Conservation (phyloP, 2,329 filamentous ascomycete species). For the Botrytis hyacinthi region DNA sequence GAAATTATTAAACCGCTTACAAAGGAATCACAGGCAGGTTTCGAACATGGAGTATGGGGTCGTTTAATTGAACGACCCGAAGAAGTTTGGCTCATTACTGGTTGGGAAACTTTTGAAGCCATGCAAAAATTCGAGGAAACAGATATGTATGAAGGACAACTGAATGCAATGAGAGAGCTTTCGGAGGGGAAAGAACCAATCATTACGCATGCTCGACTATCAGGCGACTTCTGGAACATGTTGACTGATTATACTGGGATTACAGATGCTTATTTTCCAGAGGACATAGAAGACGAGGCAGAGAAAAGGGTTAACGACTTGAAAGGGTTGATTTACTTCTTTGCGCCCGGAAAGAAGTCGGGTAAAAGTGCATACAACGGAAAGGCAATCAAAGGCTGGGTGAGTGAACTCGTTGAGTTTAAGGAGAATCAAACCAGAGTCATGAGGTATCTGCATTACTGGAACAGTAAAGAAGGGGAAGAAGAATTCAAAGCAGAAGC, state of each 20-base stretch:
- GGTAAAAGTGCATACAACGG: slow-evolving; percentile 1
- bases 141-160: not conserved
- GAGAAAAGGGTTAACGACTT: not conserved
- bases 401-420: not conserved
- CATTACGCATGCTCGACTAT: not conserved
- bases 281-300: not conserved
- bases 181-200: not conserved
- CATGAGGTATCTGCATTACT: slow-evolving; percentile 1
- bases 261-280: not conserved
- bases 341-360: not conserved
- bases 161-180: not conserved
- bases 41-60: not conserved
- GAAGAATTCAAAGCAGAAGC: not conserved
- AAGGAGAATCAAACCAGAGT: not conserved
- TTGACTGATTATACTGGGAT: not conserved
- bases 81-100: not conserved
- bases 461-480: not conserved
- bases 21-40: not conserved
- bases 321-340: not conserved
- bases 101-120: not conserved
- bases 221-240: not conserved
- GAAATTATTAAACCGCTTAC: not conserved
- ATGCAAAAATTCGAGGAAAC: not conserved
- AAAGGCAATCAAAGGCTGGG: not conserved
- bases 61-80: not conserved